These are phyloP conservation scores for Penicillium subrubescens DNA, from an alignment of 495 filamentous ascomycete species.

Conservation along the genomic window DNA sequence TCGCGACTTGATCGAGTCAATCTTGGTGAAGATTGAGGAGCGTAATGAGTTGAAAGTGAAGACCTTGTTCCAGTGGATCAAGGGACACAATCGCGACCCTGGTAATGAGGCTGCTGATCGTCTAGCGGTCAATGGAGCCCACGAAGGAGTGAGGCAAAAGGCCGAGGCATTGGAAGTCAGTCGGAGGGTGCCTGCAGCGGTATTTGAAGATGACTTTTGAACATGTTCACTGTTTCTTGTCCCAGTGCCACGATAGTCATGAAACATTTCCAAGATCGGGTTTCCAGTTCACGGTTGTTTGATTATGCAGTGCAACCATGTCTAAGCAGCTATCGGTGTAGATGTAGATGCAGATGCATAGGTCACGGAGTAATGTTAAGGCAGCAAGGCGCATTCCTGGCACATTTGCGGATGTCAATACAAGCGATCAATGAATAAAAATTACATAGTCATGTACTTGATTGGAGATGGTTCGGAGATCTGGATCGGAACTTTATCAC, in stretches of 20 bases:
- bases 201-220: slow-evolving; percentile 38
- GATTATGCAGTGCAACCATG: not conserved
- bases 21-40: slow-evolving; percentile 71
- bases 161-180: slow-evolving; percentile 27
- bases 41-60: slow-evolving; percentile 59
- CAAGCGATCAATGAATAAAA: no score
- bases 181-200: slow-evolving; percentile 35
- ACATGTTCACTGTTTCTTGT: not conserved
- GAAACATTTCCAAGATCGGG: not conserved
- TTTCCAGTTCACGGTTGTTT: not conserved
- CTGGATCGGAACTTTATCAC: not conserved
- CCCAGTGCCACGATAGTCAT: slow-evolving; percentile 2
- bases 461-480: not conserved
- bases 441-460: no score
- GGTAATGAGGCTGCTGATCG: slow-evolving; percentile 82
- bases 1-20: slow-evolving; percentile 74
- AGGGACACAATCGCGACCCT: slow-evolving; percentile 68
- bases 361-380: not conserved
- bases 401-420: not conserved
- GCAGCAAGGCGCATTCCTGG: not conserved
- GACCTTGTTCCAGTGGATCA: slow-evolving; percentile 83
- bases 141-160: slow-evolving; percentile 39
- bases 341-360: not conserved
- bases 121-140: slow-evolving; percentile 68
- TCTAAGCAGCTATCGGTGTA: not conserved